Base-by-base conservation (phyloP, 2,329 filamentous ascomycete genomes). In the Sclerotiophoma versabilis region DNA sequence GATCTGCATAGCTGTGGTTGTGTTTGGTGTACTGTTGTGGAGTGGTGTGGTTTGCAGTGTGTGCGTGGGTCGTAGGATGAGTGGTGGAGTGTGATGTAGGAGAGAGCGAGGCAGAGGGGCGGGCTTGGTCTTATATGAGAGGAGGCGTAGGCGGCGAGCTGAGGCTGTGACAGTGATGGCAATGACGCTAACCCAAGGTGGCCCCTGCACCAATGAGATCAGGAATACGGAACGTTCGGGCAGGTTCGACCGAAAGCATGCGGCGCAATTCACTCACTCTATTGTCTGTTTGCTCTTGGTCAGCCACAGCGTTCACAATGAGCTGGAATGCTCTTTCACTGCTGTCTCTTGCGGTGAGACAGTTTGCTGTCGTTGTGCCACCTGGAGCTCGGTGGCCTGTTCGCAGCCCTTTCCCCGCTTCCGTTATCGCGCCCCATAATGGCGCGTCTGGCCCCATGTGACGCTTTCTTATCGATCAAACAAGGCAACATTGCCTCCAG, bases 1-100 rank as follows among this genome's bases (percentile, higher is more conserved):
- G 84, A 97, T 96, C 85, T 96, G 93, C 93, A 96, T 96, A 78
- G 17, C 59, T 58, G 58, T 45, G 33, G 37, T 19, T 46, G 56
- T 47, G 41, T 52, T 39, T 43, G 47, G 15, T 48, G 37, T 42
- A 32, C 10, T 47, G 56, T 47, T 38, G 44, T 49, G 44, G 52
- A 59, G 56, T 59, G 51, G 25, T 50, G 42, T 47, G 37, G 54
- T 53, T 27, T 43, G 44, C 34, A 49, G 56, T 37, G 48, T 43
- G 23, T 48, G 54, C 38, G 45, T 54, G 44, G 25, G 53, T 49
- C 42, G 48, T 46, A 22, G 34, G 47, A 22, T 52, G 54, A 36
- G 50, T 30, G 48, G 53, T 52, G 50, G 53, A 43, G 44, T 58
- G 53, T 33, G 45, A 53, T 52, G 55, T 54, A 58, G 29, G 56